Evolutionary conservation across 345 rosid genomes (phyloP).

Genomic region (Noccaea caerulescens): DNA sequence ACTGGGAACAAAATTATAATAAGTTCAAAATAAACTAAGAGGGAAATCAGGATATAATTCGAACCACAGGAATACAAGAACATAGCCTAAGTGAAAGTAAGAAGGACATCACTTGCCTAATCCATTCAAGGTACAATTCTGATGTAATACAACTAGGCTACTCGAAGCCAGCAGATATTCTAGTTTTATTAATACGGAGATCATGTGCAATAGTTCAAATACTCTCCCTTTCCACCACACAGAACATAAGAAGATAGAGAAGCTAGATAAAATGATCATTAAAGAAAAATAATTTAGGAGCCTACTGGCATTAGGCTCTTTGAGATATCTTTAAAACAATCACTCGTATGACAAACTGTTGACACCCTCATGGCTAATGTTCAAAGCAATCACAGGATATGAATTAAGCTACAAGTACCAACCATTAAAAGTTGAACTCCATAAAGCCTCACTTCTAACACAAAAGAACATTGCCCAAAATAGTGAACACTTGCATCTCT

Average conservation of each 20-base stretch:
- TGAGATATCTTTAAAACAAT: conserved; percentile 20
- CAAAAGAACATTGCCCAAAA: not conserved
- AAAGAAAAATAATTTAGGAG: not conserved
- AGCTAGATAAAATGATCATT: too few species aligned
- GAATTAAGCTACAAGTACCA: too few species aligned
- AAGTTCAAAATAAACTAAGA: not conserved
- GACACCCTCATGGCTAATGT: too few species aligned
- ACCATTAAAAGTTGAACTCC: too few species aligned
- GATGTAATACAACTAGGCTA: not conserved
- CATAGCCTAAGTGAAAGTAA: conserved; percentile 7
- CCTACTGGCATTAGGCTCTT: conserved; percentile 9
- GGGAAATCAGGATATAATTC: not conserved
- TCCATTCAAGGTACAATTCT: conserved; percentile 18
- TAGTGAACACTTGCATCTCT: not conserved
- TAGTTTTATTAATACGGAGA: not conserved
- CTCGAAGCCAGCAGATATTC: conserved; percentile 6
- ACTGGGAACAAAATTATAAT: not conserved
- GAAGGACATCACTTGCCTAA: conserved; percentile 14
- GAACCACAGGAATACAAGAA: conserved; percentile 19
- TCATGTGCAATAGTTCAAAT: too few species aligned
- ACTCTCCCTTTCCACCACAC: too few species aligned
- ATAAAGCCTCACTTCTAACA: too few species aligned
- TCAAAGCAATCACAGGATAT: too few species aligned
- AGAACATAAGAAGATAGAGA: too few species aligned
- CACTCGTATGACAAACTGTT: not conserved